These are phyloP conservation scores for Xylariaceae sp. DNA, from an alignment of 2,329 filamentous ascomycete species.

Conservation along the genomic window DNA sequence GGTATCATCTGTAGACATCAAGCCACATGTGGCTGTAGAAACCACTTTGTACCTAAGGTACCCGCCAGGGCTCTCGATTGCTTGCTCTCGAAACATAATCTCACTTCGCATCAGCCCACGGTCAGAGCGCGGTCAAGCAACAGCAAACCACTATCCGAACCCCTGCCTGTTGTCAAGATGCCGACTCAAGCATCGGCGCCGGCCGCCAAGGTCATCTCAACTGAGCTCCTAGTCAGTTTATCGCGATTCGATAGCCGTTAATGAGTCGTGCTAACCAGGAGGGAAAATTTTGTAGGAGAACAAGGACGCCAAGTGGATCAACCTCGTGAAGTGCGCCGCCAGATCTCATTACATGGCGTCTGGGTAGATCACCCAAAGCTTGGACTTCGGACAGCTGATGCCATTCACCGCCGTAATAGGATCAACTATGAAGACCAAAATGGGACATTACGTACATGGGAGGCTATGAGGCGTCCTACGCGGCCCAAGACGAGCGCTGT, in stretches of 20 bases:
- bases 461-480: constrained; percentile 21
- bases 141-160: background rate
- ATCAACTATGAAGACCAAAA: constrained; percentile 26
- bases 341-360: background rate
- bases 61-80: background rate
- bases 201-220: constrained; percentile 21
- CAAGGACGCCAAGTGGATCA: constrained; percentile 28
- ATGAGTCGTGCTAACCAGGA: background rate
- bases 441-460: constrained; percentile 25
- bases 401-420: constrained; percentile 7
- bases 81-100: background rate
- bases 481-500: constrained; percentile 24
- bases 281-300: constrained; percentile 21
- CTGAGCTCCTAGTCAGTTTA: constrained; percentile 23
- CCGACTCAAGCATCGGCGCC: constrained; percentile 13
- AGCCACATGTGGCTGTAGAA: background rate
- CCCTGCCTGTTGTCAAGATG: background rate
- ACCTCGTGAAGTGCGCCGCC: constrained; percentile 24
- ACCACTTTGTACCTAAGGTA: too few species aligned
- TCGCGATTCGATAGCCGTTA: background rate
- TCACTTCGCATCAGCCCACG: too few species aligned
- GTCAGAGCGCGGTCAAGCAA: background rate
- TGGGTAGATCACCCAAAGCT: background rate
- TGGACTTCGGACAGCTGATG: background rate
- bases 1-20: background rate